Percentiles rank a stretch among this genome's conserved stretches.
Conservation (phyloP, 495 filamentous ascomycete genomes). For the Aspergillus coremiiformis region DNA sequence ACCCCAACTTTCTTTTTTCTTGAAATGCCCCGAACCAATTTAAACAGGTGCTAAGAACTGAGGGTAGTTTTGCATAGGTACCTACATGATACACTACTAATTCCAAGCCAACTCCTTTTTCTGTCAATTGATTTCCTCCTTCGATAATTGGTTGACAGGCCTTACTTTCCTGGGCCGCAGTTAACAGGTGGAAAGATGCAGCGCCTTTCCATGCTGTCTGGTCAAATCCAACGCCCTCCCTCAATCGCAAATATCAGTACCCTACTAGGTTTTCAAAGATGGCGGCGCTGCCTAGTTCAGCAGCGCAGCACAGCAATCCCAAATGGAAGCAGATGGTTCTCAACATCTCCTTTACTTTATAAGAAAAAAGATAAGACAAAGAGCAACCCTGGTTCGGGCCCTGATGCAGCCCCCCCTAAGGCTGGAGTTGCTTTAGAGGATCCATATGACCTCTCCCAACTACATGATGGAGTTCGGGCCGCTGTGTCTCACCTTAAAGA, state of each 20-base stretch:
- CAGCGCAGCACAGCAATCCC: background rate
- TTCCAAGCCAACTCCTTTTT: too few species aligned
- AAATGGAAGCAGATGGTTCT: slow-evolving; percentile 14
- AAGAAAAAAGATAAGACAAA: slow-evolving; percentile 38
- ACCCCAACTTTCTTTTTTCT: too few species aligned
- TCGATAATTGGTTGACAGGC: background rate
- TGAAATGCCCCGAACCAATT: too few species aligned
- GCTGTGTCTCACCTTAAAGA: slow-evolving; percentile 50
- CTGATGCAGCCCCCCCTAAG: slow-evolving; percentile 6
- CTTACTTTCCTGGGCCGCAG: background rate
- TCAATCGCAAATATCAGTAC: background rate
- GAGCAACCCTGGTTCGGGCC: slow-evolving; percentile 10
- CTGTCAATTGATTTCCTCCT: background rate
- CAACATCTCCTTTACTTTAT: slow-evolving; percentile 20
- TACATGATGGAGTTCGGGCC: slow-evolving; percentile 52
- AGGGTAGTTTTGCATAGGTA: too few species aligned
- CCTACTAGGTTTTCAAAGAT: background rate
- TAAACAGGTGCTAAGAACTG: too few species aligned
- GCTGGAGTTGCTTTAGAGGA: slow-evolving; percentile 34
- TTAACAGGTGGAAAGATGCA: background rate
- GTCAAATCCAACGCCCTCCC: background rate
- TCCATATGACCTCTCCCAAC: slow-evolving; percentile 59
- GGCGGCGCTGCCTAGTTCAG: background rate
- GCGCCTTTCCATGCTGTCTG: background rate
- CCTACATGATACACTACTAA: too few species aligned